Base-by-base conservation (phyloP, 108 stramenopile species). In the Nannochloropsis oceanica region DNA sequence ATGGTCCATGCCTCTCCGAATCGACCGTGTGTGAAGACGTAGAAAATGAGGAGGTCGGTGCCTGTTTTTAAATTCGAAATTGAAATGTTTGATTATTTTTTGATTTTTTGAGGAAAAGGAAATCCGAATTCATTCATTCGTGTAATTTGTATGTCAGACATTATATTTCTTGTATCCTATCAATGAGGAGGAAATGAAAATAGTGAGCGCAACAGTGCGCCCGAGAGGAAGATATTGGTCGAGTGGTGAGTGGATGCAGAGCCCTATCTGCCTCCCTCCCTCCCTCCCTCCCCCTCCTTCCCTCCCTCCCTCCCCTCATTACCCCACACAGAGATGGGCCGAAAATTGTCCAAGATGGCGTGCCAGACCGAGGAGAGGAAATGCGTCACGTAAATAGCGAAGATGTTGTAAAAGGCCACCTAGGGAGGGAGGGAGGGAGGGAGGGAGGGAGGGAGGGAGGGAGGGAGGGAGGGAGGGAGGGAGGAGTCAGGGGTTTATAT, bases 291-390 rank as follows among this genome's bases (percentile, higher is more conserved):
- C n/a, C 34, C 34, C 1, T 3, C 84, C 24, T 27, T 20, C 27
- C 20, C 59, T 43, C 26, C 43, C 79, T 22, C 26, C 24, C 34
- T 26, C 3, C 27, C 13, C 13, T 20, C 85, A 8, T 82, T 73
- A 73, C 59, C 90, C 95, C 95, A 96, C 12, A 96, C 94, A 10
- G 95, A 94, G 82, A 96, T 95, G 13, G 96, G 96, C 44, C 96
- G 93, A 89, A 97, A 98, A 82, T 98, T 98, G 91, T 98, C 97
- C 44, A 98, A 89, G 87, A 98, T 98, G 44, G 96, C 97, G 91
- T 98, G 97, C 96, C 96, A 98, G 26, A 98, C 92, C 94, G 81
- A 97, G 91, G 90, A 93, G 84, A 94, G 96, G 46, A 86, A 91
- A 5, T 87, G 82, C 43, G 96, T 97, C 22, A 98, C 96, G 85